Evolutionary conservation across 495 filamentous ascomycete species (phyloP), one percentile per base, ranked within the genome.

Genomic region (Staphylotrichum longicolle): DNA sequence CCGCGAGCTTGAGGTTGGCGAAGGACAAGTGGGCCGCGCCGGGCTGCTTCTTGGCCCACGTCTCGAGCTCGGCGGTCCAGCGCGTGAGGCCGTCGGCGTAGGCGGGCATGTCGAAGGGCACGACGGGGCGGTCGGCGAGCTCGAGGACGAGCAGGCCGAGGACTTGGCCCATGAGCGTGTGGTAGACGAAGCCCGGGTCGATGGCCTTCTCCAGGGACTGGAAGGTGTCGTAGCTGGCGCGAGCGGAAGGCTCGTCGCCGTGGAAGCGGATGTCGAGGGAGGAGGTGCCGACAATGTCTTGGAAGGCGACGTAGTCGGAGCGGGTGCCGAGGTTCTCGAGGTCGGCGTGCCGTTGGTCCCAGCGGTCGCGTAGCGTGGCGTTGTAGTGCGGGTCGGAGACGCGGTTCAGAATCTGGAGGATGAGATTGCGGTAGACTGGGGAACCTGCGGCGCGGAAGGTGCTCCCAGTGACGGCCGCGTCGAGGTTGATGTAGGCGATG

Each of bases 261-360:
- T 77, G 72, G 66, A 98, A 98, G 42, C 85, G 82, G 64, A 98
- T 84, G 71, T 98, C 94, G 55, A 98, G 79, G 15, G 89, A 93
- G 6, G 90, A 92, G 5, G 87, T 91, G 46, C 94, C 94, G n/a
- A 91, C 93, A 32, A 97, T 89, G 65, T 93, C 85, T 72, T 96
- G 93, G 73, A 96, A 98, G 40, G 93, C 85, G 35, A 93, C 88
- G 67, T 91, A 94, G 70, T 97, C 94, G 67, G 91, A 89, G n/a
- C 85, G 90, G 10, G 86, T 85, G 51, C 90, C 91, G 2, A 96
- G 78, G 1, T 85, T 85, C 5, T 85, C 84, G 61, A 96, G 86
- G 32, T 82, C 77, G 33, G 74, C 79, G 8, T 82, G 76, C 11
- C 81, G 80, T n/a, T 82, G 73, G 37, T 90, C 82, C 93, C 93